phyloP scores from a whole-genome alignment of 2,329 filamentous ascomycete species.

The Aaosphaeria pasadenensis region DNA sequence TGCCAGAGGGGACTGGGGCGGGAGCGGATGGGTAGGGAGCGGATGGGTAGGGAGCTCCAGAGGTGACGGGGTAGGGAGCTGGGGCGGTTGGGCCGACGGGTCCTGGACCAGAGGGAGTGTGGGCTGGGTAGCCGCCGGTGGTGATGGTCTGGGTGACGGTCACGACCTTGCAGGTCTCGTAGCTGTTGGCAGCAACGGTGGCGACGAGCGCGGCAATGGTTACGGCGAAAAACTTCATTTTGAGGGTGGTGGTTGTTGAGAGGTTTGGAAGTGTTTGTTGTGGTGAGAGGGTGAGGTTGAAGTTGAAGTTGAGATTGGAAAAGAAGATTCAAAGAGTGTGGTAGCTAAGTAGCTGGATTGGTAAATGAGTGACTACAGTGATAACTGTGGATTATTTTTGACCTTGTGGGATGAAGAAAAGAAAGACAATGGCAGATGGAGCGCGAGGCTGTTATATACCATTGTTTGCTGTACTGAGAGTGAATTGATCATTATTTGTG shows the following conservation, averaged over 20 bases:
- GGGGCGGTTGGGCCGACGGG: conserved; percentile 1
- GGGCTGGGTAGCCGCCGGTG: background rate
- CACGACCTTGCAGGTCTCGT: conserved; percentile 20
- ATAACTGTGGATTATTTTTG: conserved; percentile 21
- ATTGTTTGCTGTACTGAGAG: too few relatives aligned
- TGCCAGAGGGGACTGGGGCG: conserved; percentile 17
- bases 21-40: conserved; percentile 1
- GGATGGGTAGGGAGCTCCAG: conserved; percentile 15
- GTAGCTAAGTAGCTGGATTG: conserved; percentile 4
- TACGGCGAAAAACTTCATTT: conserved; percentile 32
- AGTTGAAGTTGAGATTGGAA: background rate
- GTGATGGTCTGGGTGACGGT: conserved; percentile 28
- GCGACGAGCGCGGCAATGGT: conserved; percentile 23
- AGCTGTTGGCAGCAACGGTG: conserved; percentile 20
- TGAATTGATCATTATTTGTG: too few relatives aligned
- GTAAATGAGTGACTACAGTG: conserved; percentile 30
- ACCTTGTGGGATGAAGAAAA: conserved; percentile 13
- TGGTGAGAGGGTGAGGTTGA: background rate
- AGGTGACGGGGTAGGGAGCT: conserved; percentile 14
- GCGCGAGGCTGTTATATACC: background rate
- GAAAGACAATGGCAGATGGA: conserved; percentile 3
- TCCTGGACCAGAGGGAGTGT: conserved; percentile 1
- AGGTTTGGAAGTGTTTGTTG: conserved; percentile 1
- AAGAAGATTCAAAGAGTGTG: conserved; percentile 8
- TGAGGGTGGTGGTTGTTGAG: conserved; percentile 8